Evolutionary conservation across 805 yeast species (phyloP).

Genomic region (Pichia manshurica): DNA sequence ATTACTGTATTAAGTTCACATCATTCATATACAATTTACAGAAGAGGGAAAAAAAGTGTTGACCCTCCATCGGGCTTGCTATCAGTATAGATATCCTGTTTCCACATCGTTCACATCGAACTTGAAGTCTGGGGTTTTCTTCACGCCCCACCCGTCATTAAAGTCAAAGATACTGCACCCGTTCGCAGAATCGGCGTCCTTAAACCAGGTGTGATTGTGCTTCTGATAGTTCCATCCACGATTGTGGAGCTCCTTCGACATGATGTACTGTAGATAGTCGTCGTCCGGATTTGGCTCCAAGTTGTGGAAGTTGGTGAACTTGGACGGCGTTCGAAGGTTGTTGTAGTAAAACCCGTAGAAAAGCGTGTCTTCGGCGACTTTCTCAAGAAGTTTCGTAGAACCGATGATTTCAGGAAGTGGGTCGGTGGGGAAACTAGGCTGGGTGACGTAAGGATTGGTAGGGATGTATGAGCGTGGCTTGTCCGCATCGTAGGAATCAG

Average conservation of each 20-base stretch:
- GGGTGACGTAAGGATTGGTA: constrained; percentile 80
- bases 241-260: constrained; percentile 72
- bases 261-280: constrained; percentile 62
- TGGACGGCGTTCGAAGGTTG: constrained; percentile 20
- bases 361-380: constrained; percentile 79
- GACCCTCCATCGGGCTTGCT: too few relatives aligned
- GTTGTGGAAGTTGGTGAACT: constrained; percentile 21
- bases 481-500: constrained; percentile 90
- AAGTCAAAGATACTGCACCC: constrained; percentile 61
- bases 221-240: constrained; percentile 82
- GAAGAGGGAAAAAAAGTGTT: background rate
- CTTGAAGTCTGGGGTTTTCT: constrained; percentile 37
- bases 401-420: constrained; percentile 64
- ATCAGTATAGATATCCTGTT: constrained; percentile 3
- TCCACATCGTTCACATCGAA: constrained; percentile 22
- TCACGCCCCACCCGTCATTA: constrained; percentile 40
- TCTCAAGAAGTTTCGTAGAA: constrained; percentile 54
- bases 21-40: too few relatives aligned
- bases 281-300: constrained; percentile 30
- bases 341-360: constrained; percentile 90
- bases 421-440: constrained; percentile 84
- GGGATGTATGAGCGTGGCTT: constrained; percentile 71
- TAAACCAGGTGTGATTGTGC: constrained; percentile 75
- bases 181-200: constrained; percentile 37
- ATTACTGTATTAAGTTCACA: too few relatives aligned